phyloP scores from a whole-genome alignment of 345 rosid genomes.

The Schrenkiella parvula region DNA sequence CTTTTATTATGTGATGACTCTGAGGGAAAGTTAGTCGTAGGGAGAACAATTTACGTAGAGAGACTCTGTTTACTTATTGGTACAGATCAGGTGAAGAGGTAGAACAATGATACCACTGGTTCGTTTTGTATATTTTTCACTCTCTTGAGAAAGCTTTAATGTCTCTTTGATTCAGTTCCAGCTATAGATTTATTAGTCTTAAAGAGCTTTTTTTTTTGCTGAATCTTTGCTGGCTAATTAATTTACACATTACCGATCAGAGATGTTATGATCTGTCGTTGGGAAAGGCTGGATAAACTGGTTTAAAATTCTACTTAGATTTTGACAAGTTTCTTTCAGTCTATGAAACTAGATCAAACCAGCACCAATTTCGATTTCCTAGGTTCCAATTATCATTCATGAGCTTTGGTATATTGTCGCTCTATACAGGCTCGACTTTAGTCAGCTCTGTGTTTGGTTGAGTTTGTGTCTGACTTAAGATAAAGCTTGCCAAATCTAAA shows the following conservation, averaged over 20 bases:
- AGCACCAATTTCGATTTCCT: too few relatives aligned
- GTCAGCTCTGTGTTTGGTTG: not conserved
- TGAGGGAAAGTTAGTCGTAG: slow-evolving; percentile 30
- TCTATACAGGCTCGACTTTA: not conserved
- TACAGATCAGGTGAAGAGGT: slow-evolving; percentile 28
- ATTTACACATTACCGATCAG: not conserved
- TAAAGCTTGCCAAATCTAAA: not conserved
- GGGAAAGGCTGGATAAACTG: not conserved
- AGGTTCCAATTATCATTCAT: too few relatives aligned
- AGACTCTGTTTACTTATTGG: slow-evolving; percentile 23
- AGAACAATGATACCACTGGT: slow-evolving; percentile 27
- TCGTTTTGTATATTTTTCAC: slow-evolving; percentile 21
- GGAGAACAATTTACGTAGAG: slow-evolving; percentile 25
- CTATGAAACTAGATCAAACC: too few relatives aligned
- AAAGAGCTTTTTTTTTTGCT: not conserved
- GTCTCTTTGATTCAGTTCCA: slow-evolving; percentile 18
- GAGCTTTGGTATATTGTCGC: not conserved
- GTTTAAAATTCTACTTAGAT: not conserved
- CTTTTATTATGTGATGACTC: slow-evolving; percentile 30
- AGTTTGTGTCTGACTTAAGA: not conserved
- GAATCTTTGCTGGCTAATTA: not conserved
- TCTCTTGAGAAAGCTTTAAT: slow-evolving; percentile 18
- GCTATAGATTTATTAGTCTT: not conserved
- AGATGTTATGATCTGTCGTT: not conserved
- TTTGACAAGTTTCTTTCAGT: too few relatives aligned